Base-by-base conservation (phyloP, 2,329 filamentous ascomycete species). In the Aaosphaeria pasadenensis region DNA sequence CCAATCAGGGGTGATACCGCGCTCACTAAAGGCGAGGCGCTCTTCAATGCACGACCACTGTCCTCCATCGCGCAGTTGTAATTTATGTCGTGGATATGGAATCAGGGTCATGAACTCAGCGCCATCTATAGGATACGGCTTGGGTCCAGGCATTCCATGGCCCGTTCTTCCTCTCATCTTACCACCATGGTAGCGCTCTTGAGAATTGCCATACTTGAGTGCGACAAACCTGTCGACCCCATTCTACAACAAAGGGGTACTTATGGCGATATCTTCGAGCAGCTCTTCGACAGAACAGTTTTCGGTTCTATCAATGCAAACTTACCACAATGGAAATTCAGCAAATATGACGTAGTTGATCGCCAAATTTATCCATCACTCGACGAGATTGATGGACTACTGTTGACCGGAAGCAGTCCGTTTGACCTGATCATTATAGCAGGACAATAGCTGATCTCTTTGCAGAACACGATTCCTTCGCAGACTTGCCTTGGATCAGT, bases 171-270 rank as follows among this genome's bases (percentile, higher is more conserved):
- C 17, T 24, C n/a, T 9, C 33, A 9, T 9, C 33, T 9, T 36
- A 36, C 39, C 9, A 40, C 13, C 39, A 40, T 40, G 39, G 7
- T 17, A 13, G 7, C 9, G 9, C 7, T 28, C 2, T 9, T 92
- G 57, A 86, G 88, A 47, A 86, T 96, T 71, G 91, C 91, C 42
- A 81, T 97, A 58, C 84, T 97, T 57, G 89, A 96, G 77, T 87
- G 88, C 75, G 92, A 96, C 72, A 88, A 82, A 1, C 90, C 90
- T 1, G 77, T 87, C 43, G 80, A 83, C 1, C 71, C 79, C 39
- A 82, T 86, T 33, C 74, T 81, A 46, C 78, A 78, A 47, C 82
- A 82, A 60, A 91, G 87, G 70, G 82, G 83, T 44, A 78, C 79
- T 51, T 96, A 96, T 72, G 82, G 84, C 52, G 85, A 83, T 52